Percentiles rank a stretch among this genome's conserved stretches.
Conservation (phyloP, 2,329 filamentous ascomycete species). For the Cercospora beticola region DNA sequence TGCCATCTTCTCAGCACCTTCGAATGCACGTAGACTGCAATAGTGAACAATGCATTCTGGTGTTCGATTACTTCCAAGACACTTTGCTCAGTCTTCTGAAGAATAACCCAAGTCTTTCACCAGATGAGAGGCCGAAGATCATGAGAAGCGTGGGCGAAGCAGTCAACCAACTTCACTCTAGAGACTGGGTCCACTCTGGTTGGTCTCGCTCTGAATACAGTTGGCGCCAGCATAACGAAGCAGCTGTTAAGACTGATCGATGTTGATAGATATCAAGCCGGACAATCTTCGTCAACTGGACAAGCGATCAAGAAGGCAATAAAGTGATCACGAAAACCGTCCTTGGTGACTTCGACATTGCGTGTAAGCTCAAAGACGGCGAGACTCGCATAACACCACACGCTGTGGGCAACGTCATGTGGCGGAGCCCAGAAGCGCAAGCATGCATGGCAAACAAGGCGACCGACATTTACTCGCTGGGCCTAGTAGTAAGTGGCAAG, state of each 20-base stretch:
- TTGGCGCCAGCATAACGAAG: too few species aligned
- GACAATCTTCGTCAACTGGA: slow-evolving; percentile 44
- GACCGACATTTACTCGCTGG: slow-evolving; percentile 43
- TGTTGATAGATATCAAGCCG: slow-evolving; percentile 41
- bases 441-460: slow-evolving; percentile 39
- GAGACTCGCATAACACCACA: slow-evolving; percentile 30
- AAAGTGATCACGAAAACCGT: slow-evolving; percentile 37
- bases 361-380: slow-evolving; percentile 37
- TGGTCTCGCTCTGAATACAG: slow-evolving; percentile 12
- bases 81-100: slow-evolving; percentile 40
- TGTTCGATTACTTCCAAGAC: slow-evolving; percentile 40
- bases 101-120: slow-evolving; percentile 36
- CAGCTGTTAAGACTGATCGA: not conserved
- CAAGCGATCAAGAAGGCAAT: slow-evolving; percentile 34
- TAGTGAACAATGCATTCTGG: slow-evolving; percentile 37
- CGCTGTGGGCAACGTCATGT: slow-evolving; percentile 43
- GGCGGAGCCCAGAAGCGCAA: slow-evolving; percentile 44
- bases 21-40: slow-evolving; percentile 42
- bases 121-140: slow-evolving; percentile 37
- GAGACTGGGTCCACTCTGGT: slow-evolving; percentile 42
- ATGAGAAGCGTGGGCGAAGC: slow-evolving; percentile 38
- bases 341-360: slow-evolving; percentile 42
- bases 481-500: slow-evolving; percentile 31
- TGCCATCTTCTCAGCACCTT: slow-evolving; percentile 37
- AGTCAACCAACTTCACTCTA: slow-evolving; percentile 40